These are phyloP conservation scores for Crithidia sp. DNA, from an alignment of 208 protist genomes.

Conservation along the genomic window DNA sequence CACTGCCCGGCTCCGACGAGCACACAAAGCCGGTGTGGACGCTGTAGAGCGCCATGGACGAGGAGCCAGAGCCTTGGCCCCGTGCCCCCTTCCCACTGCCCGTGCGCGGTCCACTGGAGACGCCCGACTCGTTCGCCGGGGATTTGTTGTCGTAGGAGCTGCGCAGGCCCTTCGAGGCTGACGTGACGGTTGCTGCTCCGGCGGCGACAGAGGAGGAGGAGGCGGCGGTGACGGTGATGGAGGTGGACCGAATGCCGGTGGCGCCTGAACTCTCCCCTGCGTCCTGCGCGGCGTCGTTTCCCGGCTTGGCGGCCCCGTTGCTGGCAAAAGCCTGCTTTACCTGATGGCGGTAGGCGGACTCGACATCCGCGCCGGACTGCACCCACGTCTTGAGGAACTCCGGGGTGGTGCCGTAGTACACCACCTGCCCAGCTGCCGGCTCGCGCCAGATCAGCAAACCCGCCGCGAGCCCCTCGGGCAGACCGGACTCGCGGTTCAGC, in stretches of 20 bases:
- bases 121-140: slow-evolving; percentile 10
- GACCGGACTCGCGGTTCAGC: slow-evolving; percentile 28
- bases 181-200: slow-evolving; percentile 1
- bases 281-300: too few relatives aligned
- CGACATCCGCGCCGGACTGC: slow-evolving; percentile 32
- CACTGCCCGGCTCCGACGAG: not conserved
- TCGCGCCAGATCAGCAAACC: slow-evolving; percentile 53
- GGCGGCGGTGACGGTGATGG: not conserved
- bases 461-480: slow-evolving; percentile 36
- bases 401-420: slow-evolving; percentile 55
- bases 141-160: slow-evolving; percentile 17
- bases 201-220: not conserved
- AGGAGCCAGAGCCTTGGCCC: slow-evolving; percentile 12
- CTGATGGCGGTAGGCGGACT: slow-evolving; percentile 26
- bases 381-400: slow-evolving; percentile 56
- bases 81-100: slow-evolving; percentile 3
- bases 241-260: not conserved
- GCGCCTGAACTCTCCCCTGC: too few relatives aligned
- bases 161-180: slow-evolving; percentile 11
- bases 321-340: not conserved
- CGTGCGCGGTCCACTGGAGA: slow-evolving; percentile 2
- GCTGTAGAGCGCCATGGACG: slow-evolving; percentile 33
- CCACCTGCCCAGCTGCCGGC: slow-evolving; percentile 29
- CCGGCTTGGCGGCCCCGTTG: not conserved
- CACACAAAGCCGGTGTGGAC: slow-evolving; percentile 41